phyloP scores from a whole-genome alignment of 768 basidiomycete species.

The Agrocybe praecox region DNA sequence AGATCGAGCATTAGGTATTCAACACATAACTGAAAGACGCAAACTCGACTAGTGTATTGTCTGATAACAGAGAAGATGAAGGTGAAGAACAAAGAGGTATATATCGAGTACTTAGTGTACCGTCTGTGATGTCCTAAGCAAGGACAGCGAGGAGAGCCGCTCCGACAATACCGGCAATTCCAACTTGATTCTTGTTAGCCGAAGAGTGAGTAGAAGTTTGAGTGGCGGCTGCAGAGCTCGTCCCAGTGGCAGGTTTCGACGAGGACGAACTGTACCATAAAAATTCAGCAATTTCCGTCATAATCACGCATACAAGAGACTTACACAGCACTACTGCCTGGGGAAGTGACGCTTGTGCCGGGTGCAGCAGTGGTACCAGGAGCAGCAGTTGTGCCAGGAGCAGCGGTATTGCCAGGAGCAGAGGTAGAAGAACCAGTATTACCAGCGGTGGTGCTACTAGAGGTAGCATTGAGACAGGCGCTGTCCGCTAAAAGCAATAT shows the following conservation, averaged over 20 bases:
- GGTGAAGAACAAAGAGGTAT: background rate
- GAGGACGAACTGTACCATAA: background rate
- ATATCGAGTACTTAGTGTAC: background rate
- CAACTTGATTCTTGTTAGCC: constrained; percentile 13
- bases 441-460: constrained; percentile 23
- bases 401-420: background rate
- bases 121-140: background rate
- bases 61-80: background rate
- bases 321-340: background rate
- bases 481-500: constrained; percentile 6
- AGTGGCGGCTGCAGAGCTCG: constrained; percentile 12
- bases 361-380: constrained; percentile 16
- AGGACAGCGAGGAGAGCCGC: constrained; percentile 10
- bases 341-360: constrained; percentile 12
- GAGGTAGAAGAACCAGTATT: constrained; percentile 20
- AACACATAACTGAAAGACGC: background rate
- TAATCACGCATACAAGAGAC: constrained; percentile 7
- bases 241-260: background rate
- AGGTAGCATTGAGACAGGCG: constrained; percentile 9
- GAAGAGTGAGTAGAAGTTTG: constrained; percentile 12
- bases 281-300: constrained; percentile 1
- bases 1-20: background rate
- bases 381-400: constrained; percentile 17
- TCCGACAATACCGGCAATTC: constrained; percentile 7
- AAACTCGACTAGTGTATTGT: background rate